A percentile compares a stretch with the other conserved stretches of the same genome.
Conservation (phyloP, 2,329 filamentous ascomycete genomes). For the Canariomyces notabilis region DNA sequence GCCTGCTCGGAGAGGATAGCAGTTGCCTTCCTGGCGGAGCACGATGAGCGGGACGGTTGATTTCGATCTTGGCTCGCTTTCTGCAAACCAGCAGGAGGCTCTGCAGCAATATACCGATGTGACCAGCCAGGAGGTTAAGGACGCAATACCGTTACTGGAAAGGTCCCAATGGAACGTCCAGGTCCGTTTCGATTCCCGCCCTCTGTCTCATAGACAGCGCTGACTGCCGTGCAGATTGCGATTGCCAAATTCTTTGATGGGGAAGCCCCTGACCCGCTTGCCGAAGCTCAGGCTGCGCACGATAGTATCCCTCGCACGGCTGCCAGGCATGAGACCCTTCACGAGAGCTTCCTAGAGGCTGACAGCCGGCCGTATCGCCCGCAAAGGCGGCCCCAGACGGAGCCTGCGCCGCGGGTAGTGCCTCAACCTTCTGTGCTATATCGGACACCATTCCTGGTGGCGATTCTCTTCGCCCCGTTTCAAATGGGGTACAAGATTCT, state of each 20-base stretch:
- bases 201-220: neutral
- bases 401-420: constrained; percentile 79
- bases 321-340: constrained; percentile 68
- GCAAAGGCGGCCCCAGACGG: constrained; percentile 39
- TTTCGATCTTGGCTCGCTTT: constrained; percentile 64
- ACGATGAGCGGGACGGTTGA: constrained; percentile 42
- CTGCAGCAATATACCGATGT: constrained; percentile 85
- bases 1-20: neutral
- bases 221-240: constrained; percentile 60
- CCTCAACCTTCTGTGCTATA: constrained; percentile 67
- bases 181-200: constrained; percentile 41
- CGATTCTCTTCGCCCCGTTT: constrained; percentile 76
- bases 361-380: constrained; percentile 30
- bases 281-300: constrained; percentile 65
- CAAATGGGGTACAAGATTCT: constrained; percentile 70
- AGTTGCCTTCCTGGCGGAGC: neutral
- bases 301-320: constrained; percentile 55
- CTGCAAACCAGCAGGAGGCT: constrained; percentile 71
- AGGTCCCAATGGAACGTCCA: constrained; percentile 96
- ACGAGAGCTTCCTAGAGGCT: constrained; percentile 49
- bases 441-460: constrained; percentile 68
- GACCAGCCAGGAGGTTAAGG: constrained; percentile 72
- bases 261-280: constrained; percentile 75
- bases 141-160: constrained; percentile 73
- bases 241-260: constrained; percentile 98